These are phyloP conservation scores for Dendrobium nobile DNA, from an alignment of 106 monocot species.

Conservation along the genomic window DNA sequence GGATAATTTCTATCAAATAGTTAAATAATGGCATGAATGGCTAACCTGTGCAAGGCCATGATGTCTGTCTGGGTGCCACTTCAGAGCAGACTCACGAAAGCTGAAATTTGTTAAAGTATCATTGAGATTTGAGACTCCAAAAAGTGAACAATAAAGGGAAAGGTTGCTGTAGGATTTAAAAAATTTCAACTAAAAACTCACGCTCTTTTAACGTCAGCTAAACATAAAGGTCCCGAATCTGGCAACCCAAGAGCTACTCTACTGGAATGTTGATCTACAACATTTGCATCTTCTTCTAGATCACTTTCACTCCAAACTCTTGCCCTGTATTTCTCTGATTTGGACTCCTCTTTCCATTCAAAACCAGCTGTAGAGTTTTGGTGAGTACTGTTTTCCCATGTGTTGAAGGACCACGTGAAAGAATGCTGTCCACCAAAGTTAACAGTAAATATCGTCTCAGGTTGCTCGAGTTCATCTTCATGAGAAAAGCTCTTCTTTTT, in stretches of 20 bases:
- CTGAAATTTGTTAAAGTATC: constrained; percentile 20
- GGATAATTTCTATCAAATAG: background rate
- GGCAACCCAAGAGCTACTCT: constrained; percentile 82
- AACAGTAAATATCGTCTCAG: constrained; percentile 24
- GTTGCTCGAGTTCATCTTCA: constrained; percentile 28
- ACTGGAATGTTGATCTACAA: constrained; percentile 28
- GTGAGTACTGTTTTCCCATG: constrained; percentile 28
- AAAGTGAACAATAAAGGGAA: background rate
- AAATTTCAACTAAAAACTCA: constrained; percentile 28
- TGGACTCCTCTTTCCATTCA: constrained; percentile 58
- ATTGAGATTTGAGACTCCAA: background rate
- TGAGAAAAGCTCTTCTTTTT: constrained; percentile 23
- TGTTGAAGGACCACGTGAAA: constrained; percentile 72
- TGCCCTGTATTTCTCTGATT: constrained; percentile 21
- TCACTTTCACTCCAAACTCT: constrained; percentile 74
- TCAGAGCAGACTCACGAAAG: constrained; percentile 66
- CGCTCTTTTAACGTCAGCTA: constrained; percentile 81
- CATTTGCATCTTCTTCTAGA: constrained; percentile 38
- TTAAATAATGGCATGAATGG: constrained; percentile 2
- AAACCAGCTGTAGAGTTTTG: constrained; percentile 38
- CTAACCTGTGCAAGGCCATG: constrained; percentile 66
- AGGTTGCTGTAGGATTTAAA: background rate
- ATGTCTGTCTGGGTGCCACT: constrained; percentile 90
- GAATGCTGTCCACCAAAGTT: constrained; percentile 44
- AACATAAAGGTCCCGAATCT: constrained; percentile 49